Percentiles rank a stretch among this genome's conserved stretches.
phyloP scores from a whole-genome alignment of 2,329 filamentous ascomycete genomes.

The Colletotrichum scovillei region DNA sequence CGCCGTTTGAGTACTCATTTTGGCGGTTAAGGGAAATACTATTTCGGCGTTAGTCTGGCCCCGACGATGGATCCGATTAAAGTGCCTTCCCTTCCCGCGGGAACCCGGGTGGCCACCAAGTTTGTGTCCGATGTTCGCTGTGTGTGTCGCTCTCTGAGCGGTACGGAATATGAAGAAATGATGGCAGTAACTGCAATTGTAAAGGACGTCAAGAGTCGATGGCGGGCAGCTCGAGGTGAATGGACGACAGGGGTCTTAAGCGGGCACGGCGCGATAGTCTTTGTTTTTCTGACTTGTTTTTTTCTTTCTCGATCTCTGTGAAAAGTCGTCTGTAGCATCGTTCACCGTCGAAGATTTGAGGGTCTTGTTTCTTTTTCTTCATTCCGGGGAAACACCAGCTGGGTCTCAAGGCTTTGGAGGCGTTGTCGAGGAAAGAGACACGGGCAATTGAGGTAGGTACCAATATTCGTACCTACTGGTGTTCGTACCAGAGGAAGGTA shows the following conservation, averaged over 20 bases:
- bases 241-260: not conserved
- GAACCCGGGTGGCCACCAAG: not conserved
- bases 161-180: not conserved
- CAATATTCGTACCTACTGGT: no score
- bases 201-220: conserved; percentile 10
- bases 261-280: not conserved
- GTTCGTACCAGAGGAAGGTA: not conserved
- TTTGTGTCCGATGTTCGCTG: not conserved
- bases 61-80: not conserved
- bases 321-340: not conserved
- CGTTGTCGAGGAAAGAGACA: conserved; percentile 6
- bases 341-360: conserved; percentile 1
- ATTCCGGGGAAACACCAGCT: conserved; percentile 32
- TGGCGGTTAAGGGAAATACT: not conserved
- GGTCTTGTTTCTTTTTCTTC: conserved; percentile 22
- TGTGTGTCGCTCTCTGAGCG: not conserved
- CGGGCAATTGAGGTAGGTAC: not conserved
- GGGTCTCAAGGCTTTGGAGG: conserved; percentile 5
- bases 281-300: not conserved
- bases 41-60: not conserved
- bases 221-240: not conserved
- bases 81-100: not conserved
- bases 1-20: not conserved
- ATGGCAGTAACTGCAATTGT: not conserved
- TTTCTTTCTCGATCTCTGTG: conserved; percentile 5